Conservation (phyloP, 352 stramenopile genomes). For the Phytophthora foliorum region DNA sequence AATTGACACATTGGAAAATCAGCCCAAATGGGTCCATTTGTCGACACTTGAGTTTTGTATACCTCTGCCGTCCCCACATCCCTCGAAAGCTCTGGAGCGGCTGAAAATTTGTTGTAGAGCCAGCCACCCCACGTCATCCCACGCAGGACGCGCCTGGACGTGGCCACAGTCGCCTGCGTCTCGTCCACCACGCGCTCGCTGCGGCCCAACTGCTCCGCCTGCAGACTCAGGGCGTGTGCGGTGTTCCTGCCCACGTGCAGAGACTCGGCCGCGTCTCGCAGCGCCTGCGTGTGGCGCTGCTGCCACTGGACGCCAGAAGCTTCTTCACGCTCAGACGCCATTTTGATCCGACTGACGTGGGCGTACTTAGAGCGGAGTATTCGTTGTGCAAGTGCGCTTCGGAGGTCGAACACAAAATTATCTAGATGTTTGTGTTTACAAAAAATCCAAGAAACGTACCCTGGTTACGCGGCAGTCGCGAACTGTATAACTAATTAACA, state of each 20-base stretch:
- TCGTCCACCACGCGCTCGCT: constrained; percentile 68
- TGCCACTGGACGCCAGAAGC: constrained; percentile 27
- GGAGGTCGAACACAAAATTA: too few relatives aligned
- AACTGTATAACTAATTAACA: too few relatives aligned
- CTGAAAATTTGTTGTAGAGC: constrained; percentile 78
- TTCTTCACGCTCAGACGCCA: constrained; percentile 6
- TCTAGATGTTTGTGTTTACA: too few relatives aligned
- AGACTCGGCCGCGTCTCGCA: constrained; percentile 61
- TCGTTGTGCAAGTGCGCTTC: too few relatives aligned
- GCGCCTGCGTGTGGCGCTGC: constrained; percentile 59
- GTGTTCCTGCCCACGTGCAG: constrained; percentile 60
- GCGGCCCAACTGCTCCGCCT: constrained; percentile 70
- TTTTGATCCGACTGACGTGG: too few relatives aligned
- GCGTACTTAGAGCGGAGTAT: too few relatives aligned
- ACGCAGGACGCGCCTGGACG: constrained; percentile 67
- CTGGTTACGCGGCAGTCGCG: neutral
- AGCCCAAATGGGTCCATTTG: neutral
- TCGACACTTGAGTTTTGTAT: neutral
- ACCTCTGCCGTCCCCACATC: constrained; percentile 16
- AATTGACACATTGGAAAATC: neutral
- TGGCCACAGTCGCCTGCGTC: constrained; percentile 64
- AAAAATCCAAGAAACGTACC: too few relatives aligned
- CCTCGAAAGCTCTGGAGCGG: constrained; percentile 32
- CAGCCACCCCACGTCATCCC: constrained; percentile 87
- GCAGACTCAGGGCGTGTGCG: constrained; percentile 71